Conservation (phyloP, 805 yeast species). For the Yamadazyma tumulicola region DNA sequence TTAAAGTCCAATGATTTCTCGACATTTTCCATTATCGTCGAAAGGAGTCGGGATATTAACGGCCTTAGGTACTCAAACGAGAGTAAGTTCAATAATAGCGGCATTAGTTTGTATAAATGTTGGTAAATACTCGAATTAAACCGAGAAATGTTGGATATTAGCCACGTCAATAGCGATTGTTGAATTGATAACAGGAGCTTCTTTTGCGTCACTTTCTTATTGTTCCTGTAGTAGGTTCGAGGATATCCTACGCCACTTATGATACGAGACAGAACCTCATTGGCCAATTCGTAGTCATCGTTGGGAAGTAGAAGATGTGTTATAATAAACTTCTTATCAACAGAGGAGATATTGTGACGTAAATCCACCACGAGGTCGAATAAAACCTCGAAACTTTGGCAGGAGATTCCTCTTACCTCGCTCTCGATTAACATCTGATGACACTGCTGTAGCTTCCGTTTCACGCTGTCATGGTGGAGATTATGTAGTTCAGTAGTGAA, state of each 20-base stretch:
- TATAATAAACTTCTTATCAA: slow-evolving; percentile 13
- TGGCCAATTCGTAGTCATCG: slow-evolving; percentile 6
- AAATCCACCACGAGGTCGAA: slow-evolving; percentile 12
- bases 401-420: too few species aligned
- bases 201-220: slow-evolving; percentile 12
- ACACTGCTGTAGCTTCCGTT: too few species aligned
- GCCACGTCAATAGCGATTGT: slow-evolving; percentile 20
- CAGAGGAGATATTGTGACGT: slow-evolving; percentile 1
- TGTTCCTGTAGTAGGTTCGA: slow-evolving; percentile 14
- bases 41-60: slow-evolving; percentile 18
- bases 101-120: slow-evolving; percentile 12
- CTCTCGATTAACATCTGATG: too few species aligned
- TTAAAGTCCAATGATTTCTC: slow-evolving; percentile 10
- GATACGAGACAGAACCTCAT: slow-evolving; percentile 8
- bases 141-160: slow-evolving; percentile 15
- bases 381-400: slow-evolving; percentile 6
- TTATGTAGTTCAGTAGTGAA: too few species aligned
- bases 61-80: slow-evolving; percentile 24
- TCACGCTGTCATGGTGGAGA: too few species aligned
- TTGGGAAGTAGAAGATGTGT: slow-evolving; percentile 9
- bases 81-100: slow-evolving; percentile 18
- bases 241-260: slow-evolving; percentile 13
- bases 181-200: slow-evolving; percentile 15
- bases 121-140: slow-evolving; percentile 13
- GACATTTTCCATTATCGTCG: slow-evolving; percentile 15